phyloP scores from a whole-genome alignment of 208 protist genomes.

The Plasmodiophora brassicae region DNA sequence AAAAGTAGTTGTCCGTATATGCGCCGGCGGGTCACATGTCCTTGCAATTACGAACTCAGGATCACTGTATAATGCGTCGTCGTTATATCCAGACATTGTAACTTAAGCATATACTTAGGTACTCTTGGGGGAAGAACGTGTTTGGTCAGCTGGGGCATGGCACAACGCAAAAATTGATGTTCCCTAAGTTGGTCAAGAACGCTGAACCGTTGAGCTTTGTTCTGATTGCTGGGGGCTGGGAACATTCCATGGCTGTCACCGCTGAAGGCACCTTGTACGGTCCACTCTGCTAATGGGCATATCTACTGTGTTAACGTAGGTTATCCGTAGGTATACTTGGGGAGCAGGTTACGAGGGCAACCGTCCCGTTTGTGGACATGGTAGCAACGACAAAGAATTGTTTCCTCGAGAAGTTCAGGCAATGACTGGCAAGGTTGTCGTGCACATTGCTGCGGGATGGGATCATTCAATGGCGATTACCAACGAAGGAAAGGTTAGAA shows the following conservation, averaged over 20 bases:
- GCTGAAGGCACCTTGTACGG: background rate
- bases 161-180: background rate
- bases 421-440: background rate
- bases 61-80: too few species aligned
- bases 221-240: slow-evolving; percentile 3
- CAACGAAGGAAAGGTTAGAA: slow-evolving; percentile 3
- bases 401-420: background rate
- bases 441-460: background rate
- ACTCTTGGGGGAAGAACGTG: slow-evolving; percentile 13
- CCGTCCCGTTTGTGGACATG: slow-evolving; percentile 13
- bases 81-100: too few species aligned
- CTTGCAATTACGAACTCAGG: background rate
- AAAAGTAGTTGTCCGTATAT: background rate
- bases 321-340: background rate
- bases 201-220: background rate
- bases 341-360: slow-evolving; percentile 26
- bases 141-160: slow-evolving; percentile 15
- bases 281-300: too few species aligned
- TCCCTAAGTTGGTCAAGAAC: background rate
- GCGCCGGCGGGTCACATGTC: background rate
- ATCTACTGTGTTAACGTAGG: background rate
- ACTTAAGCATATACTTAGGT: too few species aligned
- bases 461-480: slow-evolving; percentile 25
- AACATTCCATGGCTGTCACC: slow-evolving; percentile 26
- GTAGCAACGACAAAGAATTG: slow-evolving; percentile 11